A percentile compares a stretch with the other conserved stretches of the same genome.
These are phyloP conservation scores for Calocybe gambosa DNA, from an alignment of 1,284 basidiomycete genomes.

Conservation along the genomic window DNA sequence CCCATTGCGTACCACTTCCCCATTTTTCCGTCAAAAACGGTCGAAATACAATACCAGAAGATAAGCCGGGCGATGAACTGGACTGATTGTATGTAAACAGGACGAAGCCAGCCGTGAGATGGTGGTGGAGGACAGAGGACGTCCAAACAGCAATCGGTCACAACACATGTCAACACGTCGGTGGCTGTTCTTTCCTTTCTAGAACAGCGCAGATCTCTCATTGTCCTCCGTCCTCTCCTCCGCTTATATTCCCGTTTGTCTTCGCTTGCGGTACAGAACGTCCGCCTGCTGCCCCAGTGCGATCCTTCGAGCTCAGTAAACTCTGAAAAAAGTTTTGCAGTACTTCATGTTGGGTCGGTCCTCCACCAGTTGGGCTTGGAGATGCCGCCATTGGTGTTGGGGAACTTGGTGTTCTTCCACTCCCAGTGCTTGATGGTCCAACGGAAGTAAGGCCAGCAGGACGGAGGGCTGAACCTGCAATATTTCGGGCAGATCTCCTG, in stretches of 20 bases:
- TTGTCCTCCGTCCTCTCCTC: constrained; percentile 20
- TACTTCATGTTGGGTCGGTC: constrained; percentile 75
- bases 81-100: neutral
- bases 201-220: neutral
- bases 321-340: constrained; percentile 85
- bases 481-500: constrained; percentile 26
- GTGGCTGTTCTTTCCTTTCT: constrained; percentile 18
- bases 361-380: constrained; percentile 45
- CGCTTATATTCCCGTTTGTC: constrained; percentile 27
- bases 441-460: constrained; percentile 28
- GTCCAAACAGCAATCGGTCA: constrained; percentile 19
- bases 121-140: constrained; percentile 27
- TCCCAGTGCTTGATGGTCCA: constrained; percentile 22
- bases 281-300: constrained; percentile 24
- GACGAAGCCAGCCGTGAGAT: constrained; percentile 19
- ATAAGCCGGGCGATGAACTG: neutral
- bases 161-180: constrained; percentile 30
- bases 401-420: constrained; percentile 29
- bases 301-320: constrained; percentile 63
- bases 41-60: neutral
- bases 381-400: constrained; percentile 38
- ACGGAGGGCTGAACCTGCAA: constrained; percentile 20
- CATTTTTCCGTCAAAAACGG: constrained; percentile 26
- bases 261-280: constrained; percentile 18
- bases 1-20: constrained; percentile 36